These are phyloP conservation scores for Cephalotrichum gorgonifer DNA, from an alignment of 2,329 filamentous ascomycete species.

Conservation along the genomic window DNA sequence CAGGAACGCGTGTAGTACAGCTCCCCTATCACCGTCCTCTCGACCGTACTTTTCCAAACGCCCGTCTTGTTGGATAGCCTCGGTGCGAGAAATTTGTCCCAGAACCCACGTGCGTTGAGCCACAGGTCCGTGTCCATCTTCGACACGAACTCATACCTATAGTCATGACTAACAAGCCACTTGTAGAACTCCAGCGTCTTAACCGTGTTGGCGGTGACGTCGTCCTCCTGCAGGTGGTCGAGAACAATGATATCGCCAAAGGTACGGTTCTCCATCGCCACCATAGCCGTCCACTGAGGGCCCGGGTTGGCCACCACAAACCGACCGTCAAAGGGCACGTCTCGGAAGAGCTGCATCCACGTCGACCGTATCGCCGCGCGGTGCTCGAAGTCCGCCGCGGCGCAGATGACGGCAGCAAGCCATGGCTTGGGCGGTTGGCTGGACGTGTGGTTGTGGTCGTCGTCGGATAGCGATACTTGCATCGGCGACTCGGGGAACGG, in stretches of 20 bases:
- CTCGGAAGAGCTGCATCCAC: conserved; percentile 19
- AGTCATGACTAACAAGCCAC: conserved; percentile 14
- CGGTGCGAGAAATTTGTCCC: conserved; percentile 16
- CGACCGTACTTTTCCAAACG: conserved; percentile 7
- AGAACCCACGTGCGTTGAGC: conserved; percentile 20
- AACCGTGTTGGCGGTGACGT: conserved; percentile 20
- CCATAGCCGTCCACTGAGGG: conserved; percentile 13
- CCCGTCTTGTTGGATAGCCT: conserved; percentile 11
- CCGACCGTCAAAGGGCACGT: conserved; percentile 17
- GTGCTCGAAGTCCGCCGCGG: conserved; percentile 16
- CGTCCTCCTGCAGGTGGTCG: conserved; percentile 18
- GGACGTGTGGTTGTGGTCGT: background rate
- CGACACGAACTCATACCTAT: conserved; percentile 18
- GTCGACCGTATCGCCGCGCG: conserved; percentile 19
- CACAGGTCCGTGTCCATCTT: conserved; percentile 22
- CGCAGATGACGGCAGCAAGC: conserved; percentile 18
- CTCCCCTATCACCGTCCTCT: conserved; percentile 18
- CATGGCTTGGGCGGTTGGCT: conserved; percentile 11
- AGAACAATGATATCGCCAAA: conserved; percentile 23
- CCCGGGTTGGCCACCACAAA: conserved; percentile 22
- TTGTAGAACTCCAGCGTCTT: conserved; percentile 22
- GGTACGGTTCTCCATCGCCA: conserved; percentile 19
- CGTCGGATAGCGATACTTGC: background rate
- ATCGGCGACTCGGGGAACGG: conserved; percentile 16
- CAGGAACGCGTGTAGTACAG: conserved; percentile 14